Evolutionary conservation across 495 filamentous ascomycete species (phyloP).

Genomic region (Acidomyces sp.): DNA sequence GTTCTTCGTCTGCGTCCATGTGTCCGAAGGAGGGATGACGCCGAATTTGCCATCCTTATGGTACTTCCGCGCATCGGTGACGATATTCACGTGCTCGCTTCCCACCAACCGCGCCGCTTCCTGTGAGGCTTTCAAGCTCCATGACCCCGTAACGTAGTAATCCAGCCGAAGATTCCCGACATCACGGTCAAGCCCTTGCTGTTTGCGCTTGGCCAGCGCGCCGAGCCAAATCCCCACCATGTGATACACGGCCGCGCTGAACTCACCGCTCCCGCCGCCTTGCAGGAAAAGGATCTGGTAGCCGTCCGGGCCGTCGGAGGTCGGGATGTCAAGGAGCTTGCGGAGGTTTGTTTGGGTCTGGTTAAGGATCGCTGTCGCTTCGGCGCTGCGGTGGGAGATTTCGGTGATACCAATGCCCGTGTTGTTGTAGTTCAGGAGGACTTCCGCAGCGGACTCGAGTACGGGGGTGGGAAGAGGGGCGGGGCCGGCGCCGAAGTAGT

Average conservation of each 20-base stretch:
- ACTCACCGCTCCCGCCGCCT: conserved; percentile 69
- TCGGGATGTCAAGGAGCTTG: conserved; percentile 55
- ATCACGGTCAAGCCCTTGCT: conserved; percentile 28
- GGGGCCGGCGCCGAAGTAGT: conserved; percentile 79
- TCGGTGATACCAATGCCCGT: conserved; percentile 72
- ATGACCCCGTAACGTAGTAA: conserved; percentile 85
- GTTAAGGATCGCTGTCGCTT: conserved; percentile 42
- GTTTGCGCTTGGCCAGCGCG: conserved; percentile 22
- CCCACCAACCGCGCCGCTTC: conserved; percentile 69
- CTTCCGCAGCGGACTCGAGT: conserved; percentile 55
- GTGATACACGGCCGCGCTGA: conserved; percentile 71
- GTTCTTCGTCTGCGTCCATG: conserved; percentile 55
- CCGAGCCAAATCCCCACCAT: conserved; percentile 69
- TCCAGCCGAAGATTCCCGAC: conserved; percentile 60
- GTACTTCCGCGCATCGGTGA: conserved; percentile 50
- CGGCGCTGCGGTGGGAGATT: conserved; percentile 75
- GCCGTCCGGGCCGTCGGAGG: conserved; percentile 32
- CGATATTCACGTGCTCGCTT: conserved; percentile 65
- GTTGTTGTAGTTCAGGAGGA: conserved; percentile 70
- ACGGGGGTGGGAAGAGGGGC: conserved; percentile 68
- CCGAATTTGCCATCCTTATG: conserved; percentile 85
- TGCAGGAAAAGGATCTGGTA: conserved; percentile 77
- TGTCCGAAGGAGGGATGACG: conserved; percentile 58
- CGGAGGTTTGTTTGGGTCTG: conserved; percentile 25
- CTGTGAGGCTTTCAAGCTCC: conserved; percentile 84